A percentile compares a stretch with the other conserved stretches of the same genome.
Evolutionary conservation across 331 rosid genomes (phyloP).

Genomic region (Pyracantha coccinea): DNA sequence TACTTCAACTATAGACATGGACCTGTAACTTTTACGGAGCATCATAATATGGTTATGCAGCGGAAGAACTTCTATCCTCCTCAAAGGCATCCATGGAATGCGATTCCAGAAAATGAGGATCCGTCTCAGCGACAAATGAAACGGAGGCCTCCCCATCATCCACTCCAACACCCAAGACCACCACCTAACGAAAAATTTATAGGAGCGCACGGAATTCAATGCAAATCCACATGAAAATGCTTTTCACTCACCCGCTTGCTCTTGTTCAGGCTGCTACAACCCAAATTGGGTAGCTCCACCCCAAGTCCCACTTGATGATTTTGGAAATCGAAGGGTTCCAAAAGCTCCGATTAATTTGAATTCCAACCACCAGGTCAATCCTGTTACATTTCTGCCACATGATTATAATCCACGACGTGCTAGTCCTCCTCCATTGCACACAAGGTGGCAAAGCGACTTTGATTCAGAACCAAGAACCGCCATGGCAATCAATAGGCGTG

Average conservation of each 20-base stretch:
- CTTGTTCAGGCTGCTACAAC: constrained; percentile 27
- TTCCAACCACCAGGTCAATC: constrained; percentile 4
- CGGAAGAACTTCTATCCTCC: constrained; percentile 12
- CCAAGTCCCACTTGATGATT: neutral
- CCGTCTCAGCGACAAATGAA: constrained; percentile 20
- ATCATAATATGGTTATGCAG: constrained; percentile 16
- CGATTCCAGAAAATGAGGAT: constrained; percentile 19
- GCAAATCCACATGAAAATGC: constrained; percentile 11
- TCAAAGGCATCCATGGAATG: constrained; percentile 20
- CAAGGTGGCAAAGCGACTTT: constrained; percentile 19
- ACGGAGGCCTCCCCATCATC: constrained; percentile 17
- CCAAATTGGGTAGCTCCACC: constrained; percentile 21
- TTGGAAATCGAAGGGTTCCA: constrained; percentile 14
- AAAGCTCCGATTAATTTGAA: constrained; percentile 20
- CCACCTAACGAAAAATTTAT: constrained; percentile 11
- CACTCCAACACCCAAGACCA: constrained; percentile 10
- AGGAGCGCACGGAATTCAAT: constrained; percentile 9
- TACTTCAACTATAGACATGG: constrained; percentile 7
- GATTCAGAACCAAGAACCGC: constrained; percentile 22
- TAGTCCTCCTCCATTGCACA: constrained; percentile 2
- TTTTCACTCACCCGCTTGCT: constrained; percentile 24
- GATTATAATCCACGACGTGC: constrained; percentile 6
- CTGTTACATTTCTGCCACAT: neutral
- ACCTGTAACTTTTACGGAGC: constrained; percentile 12
- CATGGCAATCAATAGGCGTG: constrained; percentile 1